These are phyloP conservation scores for Boletus pseudo-olivaceus DNA, from an alignment of 768 basidiomycete species.

Conservation along the genomic window DNA sequence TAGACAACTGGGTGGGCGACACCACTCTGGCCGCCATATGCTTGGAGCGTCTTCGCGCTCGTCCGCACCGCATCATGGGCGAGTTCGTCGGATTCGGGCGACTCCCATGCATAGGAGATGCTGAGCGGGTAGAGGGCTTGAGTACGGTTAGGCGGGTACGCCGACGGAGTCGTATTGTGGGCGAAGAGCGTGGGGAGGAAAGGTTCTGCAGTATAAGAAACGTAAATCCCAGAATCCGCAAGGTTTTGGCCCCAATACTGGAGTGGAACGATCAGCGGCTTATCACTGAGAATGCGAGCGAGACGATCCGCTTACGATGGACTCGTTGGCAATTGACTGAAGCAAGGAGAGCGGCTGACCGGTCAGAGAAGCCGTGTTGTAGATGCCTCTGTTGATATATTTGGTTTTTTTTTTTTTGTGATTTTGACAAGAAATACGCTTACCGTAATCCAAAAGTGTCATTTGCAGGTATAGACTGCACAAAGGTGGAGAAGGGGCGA, in stretches of 20 bases:
- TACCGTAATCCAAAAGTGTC: slow-evolving; percentile 3
- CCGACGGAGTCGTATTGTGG: slow-evolving; percentile 36
- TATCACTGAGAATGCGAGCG: background rate
- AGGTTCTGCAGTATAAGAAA: slow-evolving; percentile 40
- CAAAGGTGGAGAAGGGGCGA: slow-evolving; percentile 13
- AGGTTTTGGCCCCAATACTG: slow-evolving; percentile 12
- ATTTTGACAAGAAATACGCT: background rate
- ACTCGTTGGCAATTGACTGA: slow-evolving; percentile 14
- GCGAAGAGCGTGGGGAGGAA: slow-evolving; percentile 44
- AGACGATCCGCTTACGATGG: slow-evolving; percentile 6
- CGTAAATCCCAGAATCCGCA: background rate
- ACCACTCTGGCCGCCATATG: slow-evolving; percentile 27
- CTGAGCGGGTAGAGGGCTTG: slow-evolving; percentile 40
- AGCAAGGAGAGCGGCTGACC: slow-evolving; percentile 12
- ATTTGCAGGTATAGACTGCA: background rate
- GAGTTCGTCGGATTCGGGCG: background rate
- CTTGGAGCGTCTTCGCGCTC: slow-evolving; percentile 37
- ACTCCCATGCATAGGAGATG: slow-evolving; percentile 35
- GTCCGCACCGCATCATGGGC: slow-evolving; percentile 36
- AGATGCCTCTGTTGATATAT: background rate
- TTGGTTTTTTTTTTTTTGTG: background rate
- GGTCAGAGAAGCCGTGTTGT: slow-evolving; percentile 6
- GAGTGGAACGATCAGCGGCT: slow-evolving; percentile 2
- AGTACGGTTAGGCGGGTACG: slow-evolving; percentile 44
- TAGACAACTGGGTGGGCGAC: slow-evolving; percentile 39